A percentile compares a stretch with the other conserved stretches of the same genome.
Evolutionary conservation across 202 grass and related monocot genomes (phyloP).

Genomic region (Bolboschoenoplectus hybrid): DNA sequence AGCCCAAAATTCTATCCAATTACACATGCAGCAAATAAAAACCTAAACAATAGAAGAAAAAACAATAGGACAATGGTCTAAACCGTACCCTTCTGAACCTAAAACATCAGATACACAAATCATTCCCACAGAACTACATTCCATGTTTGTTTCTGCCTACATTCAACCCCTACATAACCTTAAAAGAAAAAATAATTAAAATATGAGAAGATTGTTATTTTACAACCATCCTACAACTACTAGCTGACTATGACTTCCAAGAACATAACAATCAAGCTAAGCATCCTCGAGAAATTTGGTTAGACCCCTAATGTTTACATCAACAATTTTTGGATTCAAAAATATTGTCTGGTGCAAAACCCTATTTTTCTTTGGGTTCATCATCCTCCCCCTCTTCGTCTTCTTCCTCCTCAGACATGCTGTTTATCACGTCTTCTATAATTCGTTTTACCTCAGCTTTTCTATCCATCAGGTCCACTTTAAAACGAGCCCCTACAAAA

Average conservation of each 20-base stretch:
- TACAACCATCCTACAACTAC: constrained; percentile 36
- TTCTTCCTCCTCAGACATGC: constrained; percentile 82
- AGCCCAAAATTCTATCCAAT: neutral
- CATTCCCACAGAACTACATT: constrained; percentile 23
- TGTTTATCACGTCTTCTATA: constrained; percentile 98
- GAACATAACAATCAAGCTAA: constrained; percentile 28
- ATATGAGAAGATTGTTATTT: constrained; percentile 32
- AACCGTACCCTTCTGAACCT: constrained; percentile 14
- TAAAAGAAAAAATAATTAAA: constrained; percentile 26
- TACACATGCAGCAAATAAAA: neutral
- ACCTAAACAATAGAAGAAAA: neutral
- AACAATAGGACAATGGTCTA: constrained; percentile 5
- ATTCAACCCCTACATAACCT: constrained; percentile 23
- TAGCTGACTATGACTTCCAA: constrained; percentile 1
- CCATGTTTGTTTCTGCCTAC: constrained; percentile 1
- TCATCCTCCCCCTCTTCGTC: constrained; percentile 60
- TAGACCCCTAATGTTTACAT: constrained; percentile 40
- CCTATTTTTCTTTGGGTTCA: constrained; percentile 36
- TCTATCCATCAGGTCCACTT: constrained; percentile 89
- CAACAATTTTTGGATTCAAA: constrained; percentile 20
- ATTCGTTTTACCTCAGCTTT: constrained; percentile 93
- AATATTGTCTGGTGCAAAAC: constrained; percentile 12
- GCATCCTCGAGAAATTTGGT: constrained; percentile 36
- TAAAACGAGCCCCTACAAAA: constrained; percentile 71
- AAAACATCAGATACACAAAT: constrained; percentile 27